phyloP scores from a whole-genome alignment of 257 asterid genomes.

The Oldenlandia corymbosa region DNA sequence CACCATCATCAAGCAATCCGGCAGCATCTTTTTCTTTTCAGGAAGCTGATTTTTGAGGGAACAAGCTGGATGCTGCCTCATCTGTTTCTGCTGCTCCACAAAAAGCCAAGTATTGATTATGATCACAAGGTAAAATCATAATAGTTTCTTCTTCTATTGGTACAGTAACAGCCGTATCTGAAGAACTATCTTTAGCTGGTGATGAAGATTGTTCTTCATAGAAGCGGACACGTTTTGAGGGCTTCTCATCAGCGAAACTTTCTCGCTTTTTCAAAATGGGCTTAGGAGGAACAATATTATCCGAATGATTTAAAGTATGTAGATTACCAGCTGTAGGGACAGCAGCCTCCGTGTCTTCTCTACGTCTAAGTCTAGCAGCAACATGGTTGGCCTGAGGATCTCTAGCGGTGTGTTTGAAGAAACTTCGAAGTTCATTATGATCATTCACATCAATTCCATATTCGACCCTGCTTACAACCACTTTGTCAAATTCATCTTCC shows the following conservation, averaged over 20 bases:
- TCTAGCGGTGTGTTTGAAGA: conserved; percentile 31
- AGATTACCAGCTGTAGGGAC: no score
- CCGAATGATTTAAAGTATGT: conserved; percentile 36
- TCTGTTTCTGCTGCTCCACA: conserved; percentile 20
- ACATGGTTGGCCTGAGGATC: conserved; percentile 81
- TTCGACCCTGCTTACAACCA: conserved; percentile 56
- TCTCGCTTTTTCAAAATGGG: conserved; percentile 61
- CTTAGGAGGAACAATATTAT: conserved; percentile 32
- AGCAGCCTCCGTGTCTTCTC: conserved; percentile 80
- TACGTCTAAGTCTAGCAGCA: conserved; percentile 70
- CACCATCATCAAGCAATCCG: neutral
- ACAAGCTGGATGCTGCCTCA: conserved; percentile 19
- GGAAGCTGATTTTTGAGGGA: conserved; percentile 16
- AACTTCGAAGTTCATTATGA: conserved; percentile 45
- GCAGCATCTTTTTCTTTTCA: conserved; percentile 1
- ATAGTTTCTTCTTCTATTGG: neutral
- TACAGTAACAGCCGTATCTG: neutral
- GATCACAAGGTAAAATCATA: neutral
- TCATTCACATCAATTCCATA: conserved; percentile 33
- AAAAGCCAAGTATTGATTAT: neutral
- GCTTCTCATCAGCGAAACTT: conserved; percentile 27
- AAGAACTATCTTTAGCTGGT: neutral
- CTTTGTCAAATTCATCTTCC: conserved; percentile 81
- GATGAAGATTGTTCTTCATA: neutral
- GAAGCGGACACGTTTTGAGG: conserved; percentile 68